Percentiles rank a stretch among this genome's conserved stretches.
Evolutionary conservation across 2,329 filamentous ascomycete genomes (phyloP).

Genomic region (Leptographium flavum): DNA sequence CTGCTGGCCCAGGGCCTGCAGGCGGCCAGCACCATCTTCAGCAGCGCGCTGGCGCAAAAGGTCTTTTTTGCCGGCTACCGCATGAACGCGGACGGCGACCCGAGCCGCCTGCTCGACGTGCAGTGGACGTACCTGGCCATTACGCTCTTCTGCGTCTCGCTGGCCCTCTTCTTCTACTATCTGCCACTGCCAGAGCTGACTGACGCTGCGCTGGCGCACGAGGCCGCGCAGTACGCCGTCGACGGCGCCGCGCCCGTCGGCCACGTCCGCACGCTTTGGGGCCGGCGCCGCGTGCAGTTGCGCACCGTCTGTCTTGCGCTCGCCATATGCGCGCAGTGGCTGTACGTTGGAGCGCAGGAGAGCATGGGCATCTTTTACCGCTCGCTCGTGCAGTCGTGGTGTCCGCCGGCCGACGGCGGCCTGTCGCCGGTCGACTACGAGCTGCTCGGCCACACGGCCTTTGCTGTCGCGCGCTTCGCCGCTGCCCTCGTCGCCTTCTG

Average conservation of each 20-base stretch:
- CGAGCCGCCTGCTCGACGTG: conserved; percentile 54
- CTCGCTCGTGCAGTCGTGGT: conserved; percentile 29
- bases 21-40: conserved; percentile 59
- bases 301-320: conserved; percentile 48
- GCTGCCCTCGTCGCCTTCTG: conserved; percentile 50
- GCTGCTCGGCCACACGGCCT: conserved; percentile 35
- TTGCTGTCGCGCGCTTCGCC: conserved; percentile 59
- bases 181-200: conserved; percentile 49
- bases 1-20: conserved; percentile 65
- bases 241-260: conserved; percentile 33
- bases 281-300: conserved; percentile 37
- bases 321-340: conserved; percentile 63
- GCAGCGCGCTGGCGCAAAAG: conserved; percentile 56
- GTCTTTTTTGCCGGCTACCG: conserved; percentile 54
- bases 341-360: conserved; percentile 64
- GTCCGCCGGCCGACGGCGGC: conserved; percentile 7
- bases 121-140: conserved; percentile 82
- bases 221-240: conserved; percentile 32
- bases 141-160: conserved; percentile 55
- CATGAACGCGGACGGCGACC: conserved; percentile 12
- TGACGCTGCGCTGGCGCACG: conserved; percentile 37
- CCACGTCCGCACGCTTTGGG: too few relatives aligned
- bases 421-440: conserved; percentile 16
- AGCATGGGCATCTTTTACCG: conserved; percentile 47
- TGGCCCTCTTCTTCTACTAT: conserved; percentile 57